Evolutionary conservation across 192 early-diverging fungal species (phyloP), one percentile per base, ranked within the genome.

Genomic region (Coemansia sp.): DNA sequence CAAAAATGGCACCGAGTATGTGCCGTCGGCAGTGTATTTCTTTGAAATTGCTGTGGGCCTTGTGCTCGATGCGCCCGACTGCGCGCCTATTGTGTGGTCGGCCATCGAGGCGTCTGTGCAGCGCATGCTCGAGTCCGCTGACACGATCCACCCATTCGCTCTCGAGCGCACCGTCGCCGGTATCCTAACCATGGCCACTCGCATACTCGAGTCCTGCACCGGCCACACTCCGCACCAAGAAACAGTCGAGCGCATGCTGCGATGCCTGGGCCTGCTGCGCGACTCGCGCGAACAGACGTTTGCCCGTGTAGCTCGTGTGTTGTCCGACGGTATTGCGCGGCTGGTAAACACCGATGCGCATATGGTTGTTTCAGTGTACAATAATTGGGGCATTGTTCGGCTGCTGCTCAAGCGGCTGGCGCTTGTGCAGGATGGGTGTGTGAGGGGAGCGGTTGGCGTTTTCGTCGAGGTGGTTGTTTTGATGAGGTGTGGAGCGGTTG

Each of bases 91-190:
- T 6, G 49, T 73, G 24, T 86, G 88, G 92, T 84, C 88, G 14
- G 77, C 83, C 22, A 82, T 92, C 3, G 87, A 87, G 54, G 73
- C 82, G 48, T 86, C 94, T 35, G 79, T 96, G 50, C 84, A 84
- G 62, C 82, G 79, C 19, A 90, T 96, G 54, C 61, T 98, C 18
- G 78, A 82, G n/a, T 78, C 88, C 23, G 85, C 89, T 16, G 81
- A 76, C 49, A 79, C 64, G 9, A 78, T 86, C 35, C 88, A 89
- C 52, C 75, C 82, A 1, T 63, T 90, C 35, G 66, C 93, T 18
- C 82, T 96, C 8, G 90, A 96, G 75, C 78, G 93, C 13, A 85
- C 88, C 0, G 91, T 94, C 6, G 85, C 88, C 6, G 88, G 87
- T 7, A 58, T 94, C n/a, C 70, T 82, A n/a, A 82, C 90, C 3